Percentiles rank a stretch among this genome's conserved stretches.
phyloP scores from a whole-genome alignment of 768 basidiomycete genomes.

The Boletus bicolor region DNA sequence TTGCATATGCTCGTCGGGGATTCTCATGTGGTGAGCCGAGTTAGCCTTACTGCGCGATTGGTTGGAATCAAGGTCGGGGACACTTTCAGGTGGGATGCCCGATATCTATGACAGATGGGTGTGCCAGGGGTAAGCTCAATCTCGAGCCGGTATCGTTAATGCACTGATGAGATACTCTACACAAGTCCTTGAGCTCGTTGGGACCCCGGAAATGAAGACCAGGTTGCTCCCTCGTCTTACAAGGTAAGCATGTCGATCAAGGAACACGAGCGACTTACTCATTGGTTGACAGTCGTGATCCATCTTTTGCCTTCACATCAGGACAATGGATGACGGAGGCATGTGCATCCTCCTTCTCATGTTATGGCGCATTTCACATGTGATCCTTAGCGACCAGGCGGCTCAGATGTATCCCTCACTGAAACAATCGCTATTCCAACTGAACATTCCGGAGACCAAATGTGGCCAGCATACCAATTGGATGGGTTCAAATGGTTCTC shows the following conservation, averaged over 20 bases:
- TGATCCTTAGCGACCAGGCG: conserved; percentile 54
- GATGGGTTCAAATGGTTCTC: conserved; percentile 85
- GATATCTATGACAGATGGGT: conserved; percentile 76
- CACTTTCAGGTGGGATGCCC: conserved; percentile 62
- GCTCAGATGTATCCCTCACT: conserved; percentile 72
- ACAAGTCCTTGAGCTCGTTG: conserved; percentile 61
- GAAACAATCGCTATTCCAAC: conserved; percentile 57
- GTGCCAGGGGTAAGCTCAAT: conserved; percentile 48
- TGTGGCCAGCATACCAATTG: conserved; percentile 54
- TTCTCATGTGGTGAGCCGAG: conserved; percentile 50
- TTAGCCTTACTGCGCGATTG: neutral
- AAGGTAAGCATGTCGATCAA: conserved; percentile 40
- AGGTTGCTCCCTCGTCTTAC: conserved; percentile 55
- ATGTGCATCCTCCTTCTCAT: neutral
- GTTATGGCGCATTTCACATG: neutral
- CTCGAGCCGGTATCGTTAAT: neutral
- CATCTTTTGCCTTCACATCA: conserved; percentile 58
- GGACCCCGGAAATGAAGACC: conserved; percentile 57
- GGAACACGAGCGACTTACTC: neutral
- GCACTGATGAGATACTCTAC: neutral
- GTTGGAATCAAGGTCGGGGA: neutral
- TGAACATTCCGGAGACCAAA: conserved; percentile 27
- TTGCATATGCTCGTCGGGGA: conserved; percentile 59
- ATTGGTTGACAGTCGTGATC: conserved; percentile 49
- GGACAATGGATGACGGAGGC: conserved; percentile 89